These are phyloP conservation scores for Sarocladium strictum DNA, from an alignment of 2,329 filamentous ascomycete genomes.

Conservation along the genomic window DNA sequence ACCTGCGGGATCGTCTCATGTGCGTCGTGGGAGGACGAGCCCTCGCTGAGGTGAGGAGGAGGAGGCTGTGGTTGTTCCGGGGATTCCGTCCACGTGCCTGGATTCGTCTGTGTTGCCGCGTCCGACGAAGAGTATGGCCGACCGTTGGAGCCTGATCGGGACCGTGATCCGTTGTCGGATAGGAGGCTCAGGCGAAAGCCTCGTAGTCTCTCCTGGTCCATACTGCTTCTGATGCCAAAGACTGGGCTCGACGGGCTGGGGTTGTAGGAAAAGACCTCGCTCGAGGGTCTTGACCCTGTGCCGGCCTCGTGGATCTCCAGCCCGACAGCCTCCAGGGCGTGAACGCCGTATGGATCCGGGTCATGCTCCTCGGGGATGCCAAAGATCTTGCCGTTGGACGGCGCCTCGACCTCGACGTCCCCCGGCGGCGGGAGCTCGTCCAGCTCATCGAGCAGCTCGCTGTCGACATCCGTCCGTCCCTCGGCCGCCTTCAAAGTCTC, in stretches of 20 bases:
- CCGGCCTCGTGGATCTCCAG: conserved; percentile 30
- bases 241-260: conserved; percentile 29
- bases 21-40: background rate
- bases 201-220: conserved; percentile 1
- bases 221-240: conserved; percentile 13
- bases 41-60: background rate
- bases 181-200: background rate
- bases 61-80: background rate
- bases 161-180: background rate
- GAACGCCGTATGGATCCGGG: conserved; percentile 31
- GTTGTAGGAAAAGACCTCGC: conserved; percentile 29
- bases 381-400: conserved; percentile 21
- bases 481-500: conserved; percentile 28
- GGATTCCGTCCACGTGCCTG: background rate
- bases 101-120: background rate
- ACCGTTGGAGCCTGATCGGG: background rate
- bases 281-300: conserved; percentile 26
- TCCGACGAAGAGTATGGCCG: background rate
- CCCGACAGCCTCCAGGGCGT: conserved; percentile 29
- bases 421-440: conserved; percentile 28
- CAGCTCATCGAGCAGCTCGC: conserved; percentile 25
- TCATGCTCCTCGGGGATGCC: conserved; percentile 31
- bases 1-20: background rate
- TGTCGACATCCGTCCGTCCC: conserved; percentile 27
- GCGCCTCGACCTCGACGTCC: conserved; percentile 26